A percentile compares a stretch with the other conserved stretches of the same genome.
Conservation (phyloP, 768 basidiomycete species). For the Collybiopsis luxurians region DNA sequence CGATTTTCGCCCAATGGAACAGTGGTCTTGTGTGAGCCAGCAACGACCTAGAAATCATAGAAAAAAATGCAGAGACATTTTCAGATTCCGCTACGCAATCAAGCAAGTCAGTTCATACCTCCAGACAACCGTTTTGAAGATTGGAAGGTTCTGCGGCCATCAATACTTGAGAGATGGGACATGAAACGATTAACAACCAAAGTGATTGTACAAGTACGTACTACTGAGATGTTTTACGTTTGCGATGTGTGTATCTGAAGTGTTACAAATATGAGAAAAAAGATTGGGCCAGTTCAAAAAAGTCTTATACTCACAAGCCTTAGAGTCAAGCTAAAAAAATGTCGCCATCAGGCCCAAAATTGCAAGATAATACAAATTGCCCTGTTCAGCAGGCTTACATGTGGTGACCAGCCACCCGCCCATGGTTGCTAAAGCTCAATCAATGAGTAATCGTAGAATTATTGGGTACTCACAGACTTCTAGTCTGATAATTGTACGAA, state of each 20-base stretch:
- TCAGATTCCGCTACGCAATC: too few species aligned
- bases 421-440: conserved; percentile 2
- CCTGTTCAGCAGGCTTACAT: conserved; percentile 11
- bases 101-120: conserved; percentile 5
- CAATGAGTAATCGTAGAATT: neutral
- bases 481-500: neutral
- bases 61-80: neutral
- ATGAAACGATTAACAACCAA: neutral
- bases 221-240: conserved; percentile 10
- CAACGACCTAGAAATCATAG: conserved; percentile 8
- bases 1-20: conserved; percentile 12
- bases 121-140: conserved; percentile 13
- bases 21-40: conserved; percentile 11
- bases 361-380: neutral
- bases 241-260: conserved; percentile 9
- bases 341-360: neutral
- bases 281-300: too few species aligned
- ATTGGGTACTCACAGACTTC: too few species aligned
- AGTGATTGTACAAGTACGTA: neutral
- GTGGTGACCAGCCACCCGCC: conserved; percentile 13
- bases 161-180: conserved; percentile 4
- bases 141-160: conserved; percentile 14
- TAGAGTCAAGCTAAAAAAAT: conserved; percentile 10
- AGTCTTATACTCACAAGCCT: conserved; percentile 9
- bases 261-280: neutral